Conservation (phyloP, 257 asterid species). For the Eustoma russellianum region DNA sequence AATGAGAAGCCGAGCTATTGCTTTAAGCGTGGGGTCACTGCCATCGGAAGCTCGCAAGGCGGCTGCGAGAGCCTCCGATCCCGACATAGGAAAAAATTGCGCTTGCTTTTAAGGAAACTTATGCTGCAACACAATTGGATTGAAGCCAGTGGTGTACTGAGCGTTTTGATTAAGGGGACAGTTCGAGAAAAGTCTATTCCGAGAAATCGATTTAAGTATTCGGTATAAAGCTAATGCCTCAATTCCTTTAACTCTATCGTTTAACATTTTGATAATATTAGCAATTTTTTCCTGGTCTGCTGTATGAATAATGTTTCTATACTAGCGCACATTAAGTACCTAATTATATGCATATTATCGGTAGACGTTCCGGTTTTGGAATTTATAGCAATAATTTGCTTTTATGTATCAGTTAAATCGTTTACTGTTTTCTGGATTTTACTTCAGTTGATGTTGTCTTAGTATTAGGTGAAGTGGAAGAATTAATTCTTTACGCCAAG, state of each 20-base stretch:
- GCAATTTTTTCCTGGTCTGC: background rate
- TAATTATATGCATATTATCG: too few relatives aligned
- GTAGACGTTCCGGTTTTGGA: too few relatives aligned
- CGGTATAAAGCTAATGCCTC: conserved; percentile 24
- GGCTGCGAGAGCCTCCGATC: conserved; percentile 33
- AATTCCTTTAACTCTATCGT: background rate
- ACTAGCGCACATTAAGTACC: background rate
- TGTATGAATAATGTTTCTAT: background rate
- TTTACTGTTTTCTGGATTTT: too few relatives aligned
- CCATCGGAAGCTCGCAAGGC: conserved; percentile 27
- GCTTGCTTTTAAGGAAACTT: conserved; percentile 33
- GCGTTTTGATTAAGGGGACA: conserved; percentile 56
- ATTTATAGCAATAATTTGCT: too few relatives aligned
- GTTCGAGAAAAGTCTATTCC: conserved; percentile 29
- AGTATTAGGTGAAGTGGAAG: too few relatives aligned
- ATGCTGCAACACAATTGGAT: conserved; percentile 48
- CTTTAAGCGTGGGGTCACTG: conserved; percentile 32
- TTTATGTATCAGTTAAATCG: too few relatives aligned
- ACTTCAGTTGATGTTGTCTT: too few relatives aligned
- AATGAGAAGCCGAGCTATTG: conserved; percentile 47
- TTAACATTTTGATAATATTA: background rate
- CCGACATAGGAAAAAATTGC: conserved; percentile 42
- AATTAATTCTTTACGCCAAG: too few relatives aligned
- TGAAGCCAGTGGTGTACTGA: conserved; percentile 68
- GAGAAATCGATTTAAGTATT: conserved; percentile 54